phyloP scores from a whole-genome alignment of 345 rosid genomes.

The Acer saccharum region DNA sequence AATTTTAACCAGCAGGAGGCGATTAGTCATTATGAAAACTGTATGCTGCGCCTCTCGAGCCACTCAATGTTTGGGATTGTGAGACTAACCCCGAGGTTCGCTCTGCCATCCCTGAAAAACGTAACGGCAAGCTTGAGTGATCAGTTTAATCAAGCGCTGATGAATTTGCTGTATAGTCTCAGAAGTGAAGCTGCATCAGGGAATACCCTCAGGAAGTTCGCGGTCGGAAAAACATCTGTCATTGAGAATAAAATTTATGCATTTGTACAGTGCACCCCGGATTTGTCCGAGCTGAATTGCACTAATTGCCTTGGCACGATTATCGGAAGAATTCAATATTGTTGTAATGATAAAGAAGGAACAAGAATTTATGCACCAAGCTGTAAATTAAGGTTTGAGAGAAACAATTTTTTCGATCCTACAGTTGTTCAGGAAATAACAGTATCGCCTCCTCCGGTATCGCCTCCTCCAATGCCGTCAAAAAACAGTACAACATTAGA shows the following conservation, averaged over 20 bases:
- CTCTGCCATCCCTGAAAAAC: neutral
- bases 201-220: constrained; percentile 21
- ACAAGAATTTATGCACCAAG: constrained; percentile 25
- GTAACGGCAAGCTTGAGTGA: neutral
- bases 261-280: constrained; percentile 49
- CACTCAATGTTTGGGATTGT: constrained; percentile 10
- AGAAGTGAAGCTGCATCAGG: constrained; percentile 23
- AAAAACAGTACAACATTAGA: no score
- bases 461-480: neutral
- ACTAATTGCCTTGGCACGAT: constrained; percentile 15
- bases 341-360: constrained; percentile 20
- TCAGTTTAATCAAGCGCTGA: constrained; percentile 25
- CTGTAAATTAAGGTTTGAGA: constrained; percentile 39
- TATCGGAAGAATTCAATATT: neutral
- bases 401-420: constrained; percentile 20
- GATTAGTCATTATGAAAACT: constrained; percentile 18
- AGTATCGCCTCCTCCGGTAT: neutral
- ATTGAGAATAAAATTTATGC: constrained; percentile 18
- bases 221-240: neutral
- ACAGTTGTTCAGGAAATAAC: neutral
- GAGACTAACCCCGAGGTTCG: neutral
- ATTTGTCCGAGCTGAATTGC: constrained; percentile 22
- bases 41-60: constrained; percentile 37
- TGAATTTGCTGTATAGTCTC: constrained; percentile 18
- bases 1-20: constrained; percentile 27